Evolutionary conservation across 2,329 filamentous ascomycete genomes (phyloP), one percentile per base, ranked within the genome.

Genomic region (Cercospora sp.): DNA sequence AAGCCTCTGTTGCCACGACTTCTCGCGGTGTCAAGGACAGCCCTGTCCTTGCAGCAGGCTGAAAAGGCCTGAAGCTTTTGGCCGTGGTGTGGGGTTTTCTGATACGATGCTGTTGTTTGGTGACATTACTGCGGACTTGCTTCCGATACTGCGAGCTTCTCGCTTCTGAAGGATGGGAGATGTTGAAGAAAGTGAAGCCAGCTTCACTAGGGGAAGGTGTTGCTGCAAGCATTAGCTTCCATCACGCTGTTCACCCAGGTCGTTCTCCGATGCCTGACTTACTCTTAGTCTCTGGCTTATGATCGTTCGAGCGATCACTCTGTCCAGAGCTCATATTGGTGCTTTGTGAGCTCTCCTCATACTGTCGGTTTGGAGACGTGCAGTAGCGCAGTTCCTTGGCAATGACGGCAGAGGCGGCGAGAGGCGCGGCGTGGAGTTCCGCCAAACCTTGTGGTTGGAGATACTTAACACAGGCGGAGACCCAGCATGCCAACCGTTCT

Each of bases 61-160:
- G 26, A 10, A 63, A 23, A n/a, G 20, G 30, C 5, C 51, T 12
- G 9, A 58, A 42, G 16, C 36, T 59, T 3, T 45, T 42, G 36
- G 31, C 48, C 6, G 55, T 36, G n/a, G 31, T 59, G 13, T 20
- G 55, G 4, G 28, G 30, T 23, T 28, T 64, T 6, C n/a, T 30
- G 48, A 16, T 2, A 3, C 53, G 62, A 42, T 64, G 62, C n/a
- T 59, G 62, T 18, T 40, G 10, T 6, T 55, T 45, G 20, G 62
- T 64, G 53, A 64, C 51, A 64, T 64, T 53, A 42, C 62, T 64
- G 31, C 62, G 62, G 33, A 64, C 51, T 16, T 59, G 8, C 7
- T 5, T 59, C 3, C 55, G 55, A 36, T 59, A 36, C 55, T 59
- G 55, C 5, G 55, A 18, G 28, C 28, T 59, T 36, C 31, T 36